A percentile compares a stretch with the other conserved stretches of the same genome.
phyloP scores from a whole-genome alignment of 345 rosid species.

The Populus simonii region DNA sequence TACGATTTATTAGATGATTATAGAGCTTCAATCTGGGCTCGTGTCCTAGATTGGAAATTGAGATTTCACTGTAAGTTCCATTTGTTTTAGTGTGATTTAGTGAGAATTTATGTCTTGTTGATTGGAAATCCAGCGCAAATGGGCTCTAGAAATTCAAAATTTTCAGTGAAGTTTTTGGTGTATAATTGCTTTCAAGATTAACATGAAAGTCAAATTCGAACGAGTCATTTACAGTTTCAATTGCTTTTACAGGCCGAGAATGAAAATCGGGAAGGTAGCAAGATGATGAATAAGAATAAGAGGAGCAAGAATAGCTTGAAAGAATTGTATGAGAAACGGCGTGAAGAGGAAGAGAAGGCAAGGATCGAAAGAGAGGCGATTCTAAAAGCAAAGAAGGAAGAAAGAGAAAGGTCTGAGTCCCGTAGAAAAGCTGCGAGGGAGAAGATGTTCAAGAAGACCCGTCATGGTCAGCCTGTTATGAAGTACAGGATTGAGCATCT shows the following conservation, averaged over 20 bases:
- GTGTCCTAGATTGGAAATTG: not conserved
- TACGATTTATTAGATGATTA: not conserved
- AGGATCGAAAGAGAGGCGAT: conserved; percentile 62
- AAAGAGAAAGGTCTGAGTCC: conserved; percentile 60
- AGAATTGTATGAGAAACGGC: conserved; percentile 61
- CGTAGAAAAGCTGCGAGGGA: conserved; percentile 57
- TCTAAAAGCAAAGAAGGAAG: conserved; percentile 63
- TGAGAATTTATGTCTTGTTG: not conserved
- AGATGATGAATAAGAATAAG: conserved; percentile 26
- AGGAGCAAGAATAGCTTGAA: conserved; percentile 35
- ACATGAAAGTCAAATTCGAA: not conserved
- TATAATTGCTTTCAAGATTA: not conserved
- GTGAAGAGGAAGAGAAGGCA: conserved; percentile 60
- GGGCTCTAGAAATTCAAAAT: not conserved
- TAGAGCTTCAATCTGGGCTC: not conserved
- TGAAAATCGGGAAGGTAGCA: conserved; percentile 28
- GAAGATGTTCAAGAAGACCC: conserved; percentile 74
- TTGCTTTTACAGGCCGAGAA: conserved; percentile 26
- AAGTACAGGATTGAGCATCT: conserved; percentile 85
- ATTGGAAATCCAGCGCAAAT: not conserved
- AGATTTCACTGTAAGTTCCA: not conserved
- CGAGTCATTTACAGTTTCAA: not conserved
- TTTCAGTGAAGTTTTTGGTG: not conserved
- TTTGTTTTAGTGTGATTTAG: not conserved
- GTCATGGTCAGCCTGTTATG: conserved; percentile 84